Percentiles rank a stretch among this genome's conserved stretches.
These are phyloP conservation scores for Ophiosphaerella korrae DNA, from an alignment of 2,329 filamentous ascomycete species.

Conservation along the genomic window DNA sequence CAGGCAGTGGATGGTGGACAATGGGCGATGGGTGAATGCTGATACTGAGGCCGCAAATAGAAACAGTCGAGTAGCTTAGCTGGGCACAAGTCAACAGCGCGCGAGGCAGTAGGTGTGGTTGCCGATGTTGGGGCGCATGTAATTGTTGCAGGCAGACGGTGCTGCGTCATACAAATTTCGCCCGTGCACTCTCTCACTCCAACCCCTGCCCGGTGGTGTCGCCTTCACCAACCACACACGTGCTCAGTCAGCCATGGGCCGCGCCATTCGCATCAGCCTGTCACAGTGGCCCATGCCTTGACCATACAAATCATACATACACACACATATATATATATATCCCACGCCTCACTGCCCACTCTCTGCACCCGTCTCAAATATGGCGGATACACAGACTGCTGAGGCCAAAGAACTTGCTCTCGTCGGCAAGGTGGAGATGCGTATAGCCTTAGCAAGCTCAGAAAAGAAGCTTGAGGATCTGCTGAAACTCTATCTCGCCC, in stretches of 20 bases:
- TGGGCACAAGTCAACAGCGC: no score
- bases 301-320: not conserved
- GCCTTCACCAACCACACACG: constrained; percentile 15
- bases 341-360: not conserved
- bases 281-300: constrained; percentile 15
- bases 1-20: not conserved
- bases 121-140: constrained; percentile 1
- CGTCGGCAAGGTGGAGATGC: constrained; percentile 82
- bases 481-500: constrained; percentile 77
- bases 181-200: constrained; percentile 17
- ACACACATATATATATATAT: not conserved
- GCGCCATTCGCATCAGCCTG: constrained; percentile 30
- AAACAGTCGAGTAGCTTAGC: not conserved
- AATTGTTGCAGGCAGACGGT: constrained; percentile 20
- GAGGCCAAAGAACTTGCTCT: constrained; percentile 80
- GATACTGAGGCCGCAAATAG: no score
- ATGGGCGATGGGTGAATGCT: not conserved
- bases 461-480: constrained; percentile 81
- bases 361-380: constrained; percentile 17
- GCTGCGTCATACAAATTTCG: constrained; percentile 23
- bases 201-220: constrained; percentile 17
- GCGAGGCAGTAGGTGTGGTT: not conserved
- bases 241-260: constrained; percentile 16
- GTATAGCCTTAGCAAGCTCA: constrained; percentile 80
- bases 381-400: constrained; percentile 38